Evolutionary conservation across 2,329 filamentous ascomycete species (phyloP), one percentile per base, ranked within the genome.

Genomic region (Fusarium beomiforme): DNA sequence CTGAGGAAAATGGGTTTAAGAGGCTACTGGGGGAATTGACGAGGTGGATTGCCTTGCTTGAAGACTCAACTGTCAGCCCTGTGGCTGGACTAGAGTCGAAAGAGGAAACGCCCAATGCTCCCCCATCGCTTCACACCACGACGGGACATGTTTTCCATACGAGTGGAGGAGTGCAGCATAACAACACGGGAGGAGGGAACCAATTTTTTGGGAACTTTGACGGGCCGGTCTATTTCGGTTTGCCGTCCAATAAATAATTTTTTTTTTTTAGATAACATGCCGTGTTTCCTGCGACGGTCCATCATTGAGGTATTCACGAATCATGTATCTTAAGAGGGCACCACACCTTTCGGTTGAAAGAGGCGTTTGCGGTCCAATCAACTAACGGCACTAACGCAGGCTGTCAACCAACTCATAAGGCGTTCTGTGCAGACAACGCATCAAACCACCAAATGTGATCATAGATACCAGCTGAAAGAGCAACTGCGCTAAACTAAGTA

Each of bases 1-100:
- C 21, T 2, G 75, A 78, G 2, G 76, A 80, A 19, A 44, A 8
- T 11, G 42, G 42, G 16, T 26, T 44, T 23, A 34, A 34, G 17
- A 44, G 42, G 4, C 5, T 44, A 0, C 21, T 44, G 7, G 42
- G 42, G 23, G 23, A 44, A 13, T 14, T 44, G 42, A 12, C 19
- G 17, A 17, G 42, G 5, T 44, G 42, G 23, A 11, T 24, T 17
- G 42, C 17, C 17, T 24, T 26, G 11, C 42, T 44, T 44, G 11
- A 17, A 26, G 42, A 44, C 42, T 44, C 17, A 44, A 44, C 42
- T 44, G 23, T 14, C 23, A 44, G 42, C 16, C 17, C 42, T 1
- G 42, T 44, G 42, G 42, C 17, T 44, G 42, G 19, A 8, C 42
- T 26, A 44, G 42, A 44, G 42, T 44, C 23, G 19, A 9, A 3